Conservation (phyloP, 306 rosid species). For the Gleditsia sinensis region DNA sequence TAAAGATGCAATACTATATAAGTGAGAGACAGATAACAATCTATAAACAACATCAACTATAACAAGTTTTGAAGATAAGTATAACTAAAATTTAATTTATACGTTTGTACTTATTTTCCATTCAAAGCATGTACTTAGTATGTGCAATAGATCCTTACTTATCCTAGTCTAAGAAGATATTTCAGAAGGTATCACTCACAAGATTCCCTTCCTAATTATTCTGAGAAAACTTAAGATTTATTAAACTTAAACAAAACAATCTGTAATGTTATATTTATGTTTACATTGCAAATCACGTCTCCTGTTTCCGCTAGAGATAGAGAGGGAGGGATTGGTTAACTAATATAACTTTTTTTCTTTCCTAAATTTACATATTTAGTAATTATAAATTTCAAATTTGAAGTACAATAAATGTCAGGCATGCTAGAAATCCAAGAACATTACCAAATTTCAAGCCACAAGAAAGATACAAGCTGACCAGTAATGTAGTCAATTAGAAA, state of each 20-base stretch:
- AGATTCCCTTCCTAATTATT: not conserved
- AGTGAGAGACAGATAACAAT: not conserved
- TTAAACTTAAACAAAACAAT: not conserved
- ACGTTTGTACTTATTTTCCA: not conserved
- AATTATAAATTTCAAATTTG: not conserved
- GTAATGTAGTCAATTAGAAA: not conserved
- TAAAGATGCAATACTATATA: not conserved
- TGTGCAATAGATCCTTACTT: not conserved
- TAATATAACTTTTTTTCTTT: not conserved
- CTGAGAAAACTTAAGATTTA: not conserved
- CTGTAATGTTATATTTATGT: not conserved
- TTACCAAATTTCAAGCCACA: not conserved
- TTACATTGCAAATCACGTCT: not conserved
- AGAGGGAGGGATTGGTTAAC: no score
- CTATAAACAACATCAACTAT: not conserved
- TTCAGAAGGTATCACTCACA: not conserved
- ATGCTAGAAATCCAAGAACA: not conserved
- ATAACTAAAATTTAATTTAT: not conserved
- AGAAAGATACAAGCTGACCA: not conserved
- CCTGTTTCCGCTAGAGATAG: no score
- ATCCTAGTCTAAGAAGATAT: not conserved
- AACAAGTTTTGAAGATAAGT: not conserved
- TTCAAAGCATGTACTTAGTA: not conserved
- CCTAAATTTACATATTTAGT: not conserved
- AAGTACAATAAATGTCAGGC: not conserved